Evolutionary conservation across 1,284 basidiomycete genomes (phyloP).

Genomic region (Ceratobasidium theobromae): DNA sequence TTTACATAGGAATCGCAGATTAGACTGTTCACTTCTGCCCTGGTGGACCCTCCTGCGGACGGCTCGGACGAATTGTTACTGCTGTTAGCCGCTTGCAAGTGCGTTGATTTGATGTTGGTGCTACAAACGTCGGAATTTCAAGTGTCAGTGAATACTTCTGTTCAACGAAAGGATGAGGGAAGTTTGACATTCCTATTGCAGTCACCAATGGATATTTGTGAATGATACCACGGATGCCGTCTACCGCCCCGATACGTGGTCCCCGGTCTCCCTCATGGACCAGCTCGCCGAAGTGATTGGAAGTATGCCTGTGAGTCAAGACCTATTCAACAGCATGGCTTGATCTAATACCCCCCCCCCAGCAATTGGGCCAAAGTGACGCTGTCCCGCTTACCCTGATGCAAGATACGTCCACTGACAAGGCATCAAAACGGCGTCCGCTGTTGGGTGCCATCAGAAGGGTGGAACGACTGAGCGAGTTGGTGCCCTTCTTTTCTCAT

Average conservation of each 20-base stretch:
- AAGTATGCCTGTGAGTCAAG: constrained; percentile 55
- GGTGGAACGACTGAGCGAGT: constrained; percentile 78
- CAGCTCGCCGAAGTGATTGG: constrained; percentile 81
- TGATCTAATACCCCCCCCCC: not conserved
- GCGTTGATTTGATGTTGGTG: constrained; percentile 87
- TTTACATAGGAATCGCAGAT: constrained; percentile 50
- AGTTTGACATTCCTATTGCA: constrained; percentile 42
- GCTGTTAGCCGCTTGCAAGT: constrained; percentile 88
- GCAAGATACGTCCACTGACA: not conserved
- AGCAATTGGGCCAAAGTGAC: constrained; percentile 17
- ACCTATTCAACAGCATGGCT: not conserved
- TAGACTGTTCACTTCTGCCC: constrained; percentile 71
- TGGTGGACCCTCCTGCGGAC: constrained; percentile 65
- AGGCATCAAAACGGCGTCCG: constrained; percentile 56
- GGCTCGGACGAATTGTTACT: constrained; percentile 81
- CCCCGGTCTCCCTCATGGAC: constrained; percentile 87
- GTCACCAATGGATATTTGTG: constrained; percentile 98
- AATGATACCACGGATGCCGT: constrained; percentile 97
- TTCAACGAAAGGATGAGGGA: not conserved
- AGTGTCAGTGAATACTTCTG: constrained; percentile 59
- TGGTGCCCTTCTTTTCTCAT: constrained; percentile 84
- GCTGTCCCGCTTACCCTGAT: not conserved
- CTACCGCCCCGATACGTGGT: constrained; percentile 81
- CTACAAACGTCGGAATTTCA: constrained; percentile 98
- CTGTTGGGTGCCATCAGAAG: constrained; percentile 66